A percentile compares a stretch with the other conserved stretches of the same genome.
Evolutionary conservation across 2,329 filamentous ascomycete species (phyloP).

Genomic region (Cryoendolithus antarcticus): DNA sequence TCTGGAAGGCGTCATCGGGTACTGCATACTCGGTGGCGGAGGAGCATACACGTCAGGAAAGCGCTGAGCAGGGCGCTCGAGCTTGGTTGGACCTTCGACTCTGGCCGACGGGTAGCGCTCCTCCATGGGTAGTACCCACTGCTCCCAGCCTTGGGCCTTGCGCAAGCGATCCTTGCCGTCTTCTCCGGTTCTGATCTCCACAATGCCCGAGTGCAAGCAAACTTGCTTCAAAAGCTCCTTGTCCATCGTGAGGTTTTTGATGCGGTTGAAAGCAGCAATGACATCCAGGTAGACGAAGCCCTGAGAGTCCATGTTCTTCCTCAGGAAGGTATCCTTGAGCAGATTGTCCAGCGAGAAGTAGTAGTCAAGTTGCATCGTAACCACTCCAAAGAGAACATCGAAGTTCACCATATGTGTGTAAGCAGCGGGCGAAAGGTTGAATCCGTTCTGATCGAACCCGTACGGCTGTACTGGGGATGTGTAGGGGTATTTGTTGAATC

Average conservation of each 20-base stretch:
- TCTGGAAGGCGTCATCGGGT: background rate
- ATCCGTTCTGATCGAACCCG: constrained; percentile 31
- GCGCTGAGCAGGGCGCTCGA: constrained; percentile 26
- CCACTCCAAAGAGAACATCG: constrained; percentile 44
- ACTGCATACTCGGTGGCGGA: background rate
- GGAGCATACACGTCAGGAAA: constrained; percentile 1
- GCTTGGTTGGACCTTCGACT: constrained; percentile 52
- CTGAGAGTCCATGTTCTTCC: constrained; percentile 87
- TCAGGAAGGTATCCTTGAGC: constrained; percentile 80
- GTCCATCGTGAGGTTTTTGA: constrained; percentile 60
- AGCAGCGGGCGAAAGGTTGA: constrained; percentile 34
- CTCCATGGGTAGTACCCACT: constrained; percentile 61
- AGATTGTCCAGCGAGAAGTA: constrained; percentile 96
- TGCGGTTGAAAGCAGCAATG: constrained; percentile 76
- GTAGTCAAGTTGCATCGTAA: constrained; percentile 59
- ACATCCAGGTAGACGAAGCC: constrained; percentile 75
- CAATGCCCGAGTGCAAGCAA: constrained; percentile 56
- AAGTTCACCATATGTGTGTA: constrained; percentile 48
- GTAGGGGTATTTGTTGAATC: constrained; percentile 33
- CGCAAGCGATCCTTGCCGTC: constrained; percentile 72
- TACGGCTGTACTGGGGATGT: constrained; percentile 37
- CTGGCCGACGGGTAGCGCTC: constrained; percentile 63
- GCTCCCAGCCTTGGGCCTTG: constrained; percentile 61
- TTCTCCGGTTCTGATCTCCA: constrained; percentile 64
- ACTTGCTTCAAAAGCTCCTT: constrained; percentile 61